Conservation (phyloP, 495 filamentous ascomycete genomes). For the Baudoinia panamericana region DNA sequence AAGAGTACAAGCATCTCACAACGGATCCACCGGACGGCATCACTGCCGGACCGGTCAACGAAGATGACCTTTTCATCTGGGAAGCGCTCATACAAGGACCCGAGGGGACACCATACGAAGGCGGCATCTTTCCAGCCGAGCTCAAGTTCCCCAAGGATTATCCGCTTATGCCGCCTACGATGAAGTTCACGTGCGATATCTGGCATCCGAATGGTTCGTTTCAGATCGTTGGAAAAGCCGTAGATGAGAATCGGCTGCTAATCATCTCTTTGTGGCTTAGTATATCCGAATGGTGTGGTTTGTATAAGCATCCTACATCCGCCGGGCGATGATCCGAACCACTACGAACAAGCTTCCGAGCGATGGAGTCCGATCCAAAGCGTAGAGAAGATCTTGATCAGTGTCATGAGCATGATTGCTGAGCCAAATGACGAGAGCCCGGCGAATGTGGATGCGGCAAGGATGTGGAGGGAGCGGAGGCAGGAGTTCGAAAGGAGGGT, state of each 20-base stretch:
- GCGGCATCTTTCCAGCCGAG: constrained; percentile 86
- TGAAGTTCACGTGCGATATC: constrained; percentile 84
- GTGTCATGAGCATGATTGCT: constrained; percentile 97
- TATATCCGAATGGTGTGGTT: constrained; percentile 81
- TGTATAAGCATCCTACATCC: constrained; percentile 98
- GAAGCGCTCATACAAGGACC: constrained; percentile 94
- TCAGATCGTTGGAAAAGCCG: background rate
- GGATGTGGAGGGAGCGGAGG: constrained; percentile 71
- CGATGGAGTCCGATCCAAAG: constrained; percentile 93
- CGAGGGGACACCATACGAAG: constrained; percentile 89
- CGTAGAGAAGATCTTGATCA: constrained; percentile 95
- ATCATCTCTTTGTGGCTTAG: constrained; percentile 37
- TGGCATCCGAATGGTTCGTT: constrained; percentile 87
- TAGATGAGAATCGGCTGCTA: constrained; percentile 5
- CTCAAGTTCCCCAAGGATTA: constrained; percentile 95
- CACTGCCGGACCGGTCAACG: constrained; percentile 80
- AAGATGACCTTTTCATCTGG: constrained; percentile 95
- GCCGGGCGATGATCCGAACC: constrained; percentile 96
- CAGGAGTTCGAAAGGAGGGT: constrained; percentile 71
- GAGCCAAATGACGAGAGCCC: constrained; percentile 98
- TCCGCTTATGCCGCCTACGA: constrained; percentile 79
- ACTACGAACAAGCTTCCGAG: constrained; percentile 94
- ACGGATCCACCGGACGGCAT: constrained; percentile 85
- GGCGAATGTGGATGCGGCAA: constrained; percentile 85
- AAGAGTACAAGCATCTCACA: constrained; percentile 84